Evolutionary conservation across 2,329 filamentous ascomycete species (phyloP).

Genomic region (Colletotrichum acutatum): DNA sequence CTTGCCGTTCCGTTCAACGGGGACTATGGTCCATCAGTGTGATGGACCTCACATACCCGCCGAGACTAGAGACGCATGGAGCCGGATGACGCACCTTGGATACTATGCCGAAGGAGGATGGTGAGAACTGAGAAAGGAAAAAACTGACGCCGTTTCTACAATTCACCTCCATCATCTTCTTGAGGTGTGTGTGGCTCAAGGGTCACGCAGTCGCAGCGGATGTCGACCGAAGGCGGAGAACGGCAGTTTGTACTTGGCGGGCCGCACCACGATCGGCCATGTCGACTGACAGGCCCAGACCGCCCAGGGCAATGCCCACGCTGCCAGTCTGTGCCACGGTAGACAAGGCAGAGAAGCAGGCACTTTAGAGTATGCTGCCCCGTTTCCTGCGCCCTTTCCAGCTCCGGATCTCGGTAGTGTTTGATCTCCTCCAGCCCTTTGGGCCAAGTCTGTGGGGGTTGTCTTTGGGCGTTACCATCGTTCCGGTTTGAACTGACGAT

Average conservation of each 20-base stretch:
- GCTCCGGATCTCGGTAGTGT: constrained; percentile 32
- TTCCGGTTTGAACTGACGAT: neutral
- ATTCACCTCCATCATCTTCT: neutral
- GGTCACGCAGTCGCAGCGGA: constrained; percentile 31
- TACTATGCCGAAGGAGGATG: constrained; percentile 20
- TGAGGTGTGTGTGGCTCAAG: constrained; percentile 26
- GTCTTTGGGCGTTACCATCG: neutral
- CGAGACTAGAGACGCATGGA: constrained; percentile 35
- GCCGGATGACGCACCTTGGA: constrained; percentile 33
- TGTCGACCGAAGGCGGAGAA: constrained; percentile 30
- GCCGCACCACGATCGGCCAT: constrained; percentile 21
- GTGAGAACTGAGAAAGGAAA: neutral
- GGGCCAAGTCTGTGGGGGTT: neutral
- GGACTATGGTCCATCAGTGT: constrained; percentile 19
- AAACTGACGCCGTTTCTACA: neutral
- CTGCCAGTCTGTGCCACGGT: neutral
- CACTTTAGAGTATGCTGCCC: constrained; percentile 2
- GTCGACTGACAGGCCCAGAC: constrained; percentile 16
- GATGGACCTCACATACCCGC: constrained; percentile 38
- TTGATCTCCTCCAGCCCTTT: constrained; percentile 29
- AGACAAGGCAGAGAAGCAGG: neutral
- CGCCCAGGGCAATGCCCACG: constrained; percentile 1
- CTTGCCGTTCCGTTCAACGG: constrained; percentile 12
- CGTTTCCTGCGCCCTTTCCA: constrained; percentile 7
- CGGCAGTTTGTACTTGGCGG: constrained; percentile 31